Evolutionary conservation across 768 basidiomycete genomes (phyloP), one percentile per base, ranked within the genome.

Genomic region (Megacollybia marginata): DNA sequence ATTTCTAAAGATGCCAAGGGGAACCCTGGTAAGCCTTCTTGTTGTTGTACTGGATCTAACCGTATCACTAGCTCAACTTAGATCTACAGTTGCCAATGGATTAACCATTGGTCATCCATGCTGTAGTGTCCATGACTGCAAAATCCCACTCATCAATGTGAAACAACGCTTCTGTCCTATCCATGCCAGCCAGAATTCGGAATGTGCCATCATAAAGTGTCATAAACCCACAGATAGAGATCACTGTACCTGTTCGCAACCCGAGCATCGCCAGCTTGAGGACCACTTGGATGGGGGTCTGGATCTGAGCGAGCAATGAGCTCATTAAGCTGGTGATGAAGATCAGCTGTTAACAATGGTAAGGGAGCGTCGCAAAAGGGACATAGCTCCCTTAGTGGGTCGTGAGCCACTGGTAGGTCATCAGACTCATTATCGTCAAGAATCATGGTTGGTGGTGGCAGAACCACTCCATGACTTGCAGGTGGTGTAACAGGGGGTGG

Each of bases 71-170:
- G 23, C 6, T 6, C 23, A 28, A 28, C 38, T 40, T 40, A 2
- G 8, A 2, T 13, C 38, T 4, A 18, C 23, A n/a, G 44, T 44
- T 3, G 5, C 13, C 3, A 20, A 49, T 56, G 67, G 66, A 2
- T 48, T 55, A 11, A 56, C 57, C 1, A 54, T 65, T 34, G 60
- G 64, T 2, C 62, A 58, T 48, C 62, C 63, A 0, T 65, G 65
- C 51, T 67, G 66, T 51, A 56, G 49, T 3, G 54, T 62, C 2
- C 59, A 59, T 38, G 52, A 65, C 49, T 69, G 66, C 44, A 52
- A 57, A 9, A 42, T 38, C 2, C 57, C 57, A 0, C 54, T 66
- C 9, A 19, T 23, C 8, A 56, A 46, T 31, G 51, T 55, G 15
- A 33, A 46, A 3, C 32, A 55, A 48, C 53, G 54, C 5, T 68